Percentiles rank a stretch among this genome's conserved stretches.
Conservation (phyloP, 1,139 yeast genomes). For the Candida dubliniensis region DNA sequence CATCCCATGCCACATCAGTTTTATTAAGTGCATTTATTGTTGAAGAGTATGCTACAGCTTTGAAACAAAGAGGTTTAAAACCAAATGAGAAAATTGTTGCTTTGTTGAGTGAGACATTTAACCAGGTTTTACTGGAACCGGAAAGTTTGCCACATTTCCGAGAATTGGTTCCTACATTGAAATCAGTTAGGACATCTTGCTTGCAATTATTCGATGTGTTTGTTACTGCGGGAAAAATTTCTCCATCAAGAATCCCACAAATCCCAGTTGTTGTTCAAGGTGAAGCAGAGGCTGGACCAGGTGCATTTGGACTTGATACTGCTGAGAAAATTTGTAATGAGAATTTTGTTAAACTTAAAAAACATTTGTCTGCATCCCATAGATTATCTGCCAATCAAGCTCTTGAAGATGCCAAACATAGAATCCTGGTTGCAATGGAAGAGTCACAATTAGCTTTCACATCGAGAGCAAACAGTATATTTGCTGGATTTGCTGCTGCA, state of each 20-base stretch:
- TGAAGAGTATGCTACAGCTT: conserved; percentile 64
- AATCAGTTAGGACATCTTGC: conserved; percentile 85
- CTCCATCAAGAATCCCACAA: conserved; percentile 77
- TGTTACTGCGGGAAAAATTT: conserved; percentile 70
- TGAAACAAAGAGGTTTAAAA: conserved; percentile 20
- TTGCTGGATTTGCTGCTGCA: conserved; percentile 78
- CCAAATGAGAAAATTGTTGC: conserved; percentile 16
- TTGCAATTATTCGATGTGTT: conserved; percentile 78
- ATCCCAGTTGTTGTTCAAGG: conserved; percentile 91
- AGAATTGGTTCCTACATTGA: conserved; percentile 83
- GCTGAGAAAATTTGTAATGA: conserved; percentile 73
- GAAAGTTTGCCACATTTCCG: conserved; percentile 59
- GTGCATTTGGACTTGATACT: conserved; percentile 78
- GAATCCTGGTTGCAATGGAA: conserved; percentile 63
- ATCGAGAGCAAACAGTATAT: conserved; percentile 60
- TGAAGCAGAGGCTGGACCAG: conserved; percentile 91
- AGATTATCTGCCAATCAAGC: conserved; percentile 73
- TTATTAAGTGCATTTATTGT: conserved; percentile 67
- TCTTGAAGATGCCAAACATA: conserved; percentile 74
- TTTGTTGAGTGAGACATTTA: conserved; percentile 31
- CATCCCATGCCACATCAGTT: conserved; percentile 80
- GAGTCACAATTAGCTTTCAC: conserved; percentile 61
- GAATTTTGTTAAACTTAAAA: conserved; percentile 64
- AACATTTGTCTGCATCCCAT: conserved; percentile 65
- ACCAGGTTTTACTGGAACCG: conserved; percentile 43